Base-by-base conservation (phyloP, 1,284 basidiomycete species). In the Ganoderma lucidum region DNA sequence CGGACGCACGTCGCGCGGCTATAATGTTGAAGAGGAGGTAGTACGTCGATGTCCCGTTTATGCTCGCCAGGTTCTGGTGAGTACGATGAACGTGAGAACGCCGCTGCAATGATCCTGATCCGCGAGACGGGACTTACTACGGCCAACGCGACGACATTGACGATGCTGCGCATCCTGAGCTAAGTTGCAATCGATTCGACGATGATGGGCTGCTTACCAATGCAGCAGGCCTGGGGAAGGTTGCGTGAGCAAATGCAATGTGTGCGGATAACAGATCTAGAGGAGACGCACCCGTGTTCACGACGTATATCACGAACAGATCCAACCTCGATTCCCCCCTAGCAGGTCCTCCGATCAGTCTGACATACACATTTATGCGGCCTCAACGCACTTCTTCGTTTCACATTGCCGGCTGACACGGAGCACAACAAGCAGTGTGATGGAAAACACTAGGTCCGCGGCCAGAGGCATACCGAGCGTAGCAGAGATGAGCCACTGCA, bases 401-500 rank as follows among this genome's bases (percentile, higher is more conserved):
- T 41, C 39, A 15, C 30, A 56, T n/a, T 10, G 37, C 59, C 59
- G 59, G 59, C 59, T 61, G n/a, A 42, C 23, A 30, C 37, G 39
- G 14, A 61, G 39, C 5, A 61, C 59, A 23, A 30, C 15, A 42
- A 61, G 37, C 42, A 61, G 59, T 6, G 59, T 61, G n/a, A 23
- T 17, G 23, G 59, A 41, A n/a, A 61, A 61, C 59, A 61, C 23
- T 3, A 61, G 23, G 23, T 61, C 59, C 15, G 39, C 59, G 3
- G 59, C 59, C 23, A 61, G 23, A 23, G 59, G 59, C 15, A 9
- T 30, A 15, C 59, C 59, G n/a, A 61, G 37, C 6, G 59, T 42
- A 2, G 37, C 39, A 19, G 59, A 61, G 37, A 61, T 61, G n/a
- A 61, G 37, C 59, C 59, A 61, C 59, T 61, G 30, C n/a, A 41